These are phyloP conservation scores for Metarhizium sp. DNA, from an alignment of 2,329 filamentous ascomycete genomes.

Conservation along the genomic window DNA sequence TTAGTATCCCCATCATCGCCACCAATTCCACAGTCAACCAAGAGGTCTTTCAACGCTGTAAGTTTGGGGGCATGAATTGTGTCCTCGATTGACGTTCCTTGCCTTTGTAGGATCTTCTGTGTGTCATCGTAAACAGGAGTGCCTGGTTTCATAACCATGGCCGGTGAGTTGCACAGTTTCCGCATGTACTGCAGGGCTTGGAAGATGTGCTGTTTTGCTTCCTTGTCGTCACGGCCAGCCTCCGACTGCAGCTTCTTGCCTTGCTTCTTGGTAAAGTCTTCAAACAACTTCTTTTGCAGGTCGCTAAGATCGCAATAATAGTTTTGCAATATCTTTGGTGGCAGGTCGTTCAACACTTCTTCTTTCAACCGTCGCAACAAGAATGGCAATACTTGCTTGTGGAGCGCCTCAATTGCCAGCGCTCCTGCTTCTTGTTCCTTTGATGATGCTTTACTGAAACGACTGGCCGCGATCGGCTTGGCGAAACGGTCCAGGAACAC, in stretches of 20 bases:
- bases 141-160: constrained; percentile 88
- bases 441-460: constrained; percentile 93
- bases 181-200: constrained; percentile 99
- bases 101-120: constrained; percentile 67
- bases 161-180: constrained; percentile 95
- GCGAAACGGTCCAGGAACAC: constrained; percentile 95
- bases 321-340: constrained; percentile 97
- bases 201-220: constrained; percentile 97
- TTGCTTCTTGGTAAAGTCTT: constrained; percentile 92
- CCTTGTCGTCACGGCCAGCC: constrained; percentile 76
- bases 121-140: constrained; percentile 87
- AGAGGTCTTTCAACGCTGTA: constrained; percentile 75
- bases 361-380: constrained; percentile 92
- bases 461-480: constrained; percentile 88
- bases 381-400: constrained; percentile 97
- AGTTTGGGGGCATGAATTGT: constrained; percentile 86
- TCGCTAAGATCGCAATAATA: constrained; percentile 98
- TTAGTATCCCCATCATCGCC: constrained; percentile 54
- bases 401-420: constrained; percentile 91
- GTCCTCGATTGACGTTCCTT: constrained; percentile 77
- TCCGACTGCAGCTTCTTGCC: constrained; percentile 79
- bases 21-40: constrained; percentile 98
- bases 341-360: constrained; percentile 90
- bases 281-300: constrained; percentile 87
- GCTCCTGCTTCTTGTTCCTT: constrained; percentile 98